Evolutionary conservation across 192 early-diverging fungal genomes (phyloP), one percentile per base, ranked within the genome.

Genomic region (Piromyces finnis): DNA sequence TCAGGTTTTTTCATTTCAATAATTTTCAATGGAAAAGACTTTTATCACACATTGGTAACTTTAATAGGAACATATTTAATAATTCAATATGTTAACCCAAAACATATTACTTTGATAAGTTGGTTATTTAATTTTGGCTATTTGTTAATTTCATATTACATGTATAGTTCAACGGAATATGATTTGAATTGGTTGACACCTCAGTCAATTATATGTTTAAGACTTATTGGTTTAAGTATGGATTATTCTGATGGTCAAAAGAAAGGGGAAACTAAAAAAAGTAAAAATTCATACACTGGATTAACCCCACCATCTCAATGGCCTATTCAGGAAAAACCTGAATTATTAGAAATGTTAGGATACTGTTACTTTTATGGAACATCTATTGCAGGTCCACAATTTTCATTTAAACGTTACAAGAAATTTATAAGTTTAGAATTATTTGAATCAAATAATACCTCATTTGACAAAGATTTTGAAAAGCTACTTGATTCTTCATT

Each of bases 161-260:
- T 68, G 9, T 68, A 68, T n/a, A 68, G 51, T 68, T 68, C 51
- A 11, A 68, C 26, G 5, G 85, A 82, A 3, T 91, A 91, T 32
- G 89, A 91, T 78, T 87, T 91, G 37, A 83, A 85, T 79, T 92
- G 88, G 83, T 89, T 89, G 0, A 92, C 90, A 85, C 85, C 89
- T 27, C 91, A 92, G 80, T 92, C 88, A 77, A 86, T 92, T 11
- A 85, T 91, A 26, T 90, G 87, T 79, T 82, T 92, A 39, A 85
- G 90, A 35, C 82, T 92, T 83, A 91, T 92, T 82, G 89, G 89
- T 3, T 87, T 91, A 77, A 86, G 85, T 28, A 87, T 92, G 85
- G 91, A 92, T 80, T 88, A 85, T 29, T 83, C 84, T 81, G 91
- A 92, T 82, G 90, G 90, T 16, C 79, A 59, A 28, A 41, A 84